Evolutionary conservation across 78 protist genomes (phyloP), one percentile per base, ranked within the genome.

Genomic region (Mantamonas sphyraenae): DNA sequence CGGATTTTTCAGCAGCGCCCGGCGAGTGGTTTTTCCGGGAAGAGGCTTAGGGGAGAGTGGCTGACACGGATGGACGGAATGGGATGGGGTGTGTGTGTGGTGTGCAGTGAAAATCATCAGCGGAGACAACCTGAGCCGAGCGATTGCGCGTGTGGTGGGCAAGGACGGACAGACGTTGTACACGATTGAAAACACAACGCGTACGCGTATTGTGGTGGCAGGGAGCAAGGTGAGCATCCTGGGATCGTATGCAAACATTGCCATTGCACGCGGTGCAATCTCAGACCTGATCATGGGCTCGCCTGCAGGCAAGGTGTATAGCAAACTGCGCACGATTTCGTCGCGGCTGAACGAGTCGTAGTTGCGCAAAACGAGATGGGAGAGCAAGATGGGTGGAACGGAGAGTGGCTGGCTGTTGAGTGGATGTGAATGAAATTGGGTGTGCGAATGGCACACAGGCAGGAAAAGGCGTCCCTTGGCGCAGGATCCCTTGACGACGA

Each of bases 71-170:
- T n/a, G n/a, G n/a, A n/a, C n/a, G n/a, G n/a, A n/a, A n/a, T n/a
- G n/a, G n/a, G n/a, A n/a, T n/a, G n/a, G n/a, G n/a, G n/a, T n/a
- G n/a, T n/a, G n/a, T n/a, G n/a, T n/a, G n/a, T 16, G 28, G 28
- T 16, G 16, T 3, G 8, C 63, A 66, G 95, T 94, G 47, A 87
- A 90, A 74, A 68, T 73, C 5, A 81, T 97, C 3, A 75, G 88
- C 16, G 99, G 99, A 9, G 99, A 93, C 31, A 88, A 96, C 56
- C 76, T 95, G 14, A 42, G 91, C 3, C 90, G 99, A 17, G 97
- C 97, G 22, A 92, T 97, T 55, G 99, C 98, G 33, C 93, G 99
- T 45, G 75, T 97, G 2, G 97, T 97, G 26, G 99, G 99, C 62
- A 79, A 79, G 79, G 95, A 83, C 56, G 99, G 99, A 28, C 80